Base-by-base conservation (phyloP, 306 rosid species). In the Pueraria montana region DNA sequence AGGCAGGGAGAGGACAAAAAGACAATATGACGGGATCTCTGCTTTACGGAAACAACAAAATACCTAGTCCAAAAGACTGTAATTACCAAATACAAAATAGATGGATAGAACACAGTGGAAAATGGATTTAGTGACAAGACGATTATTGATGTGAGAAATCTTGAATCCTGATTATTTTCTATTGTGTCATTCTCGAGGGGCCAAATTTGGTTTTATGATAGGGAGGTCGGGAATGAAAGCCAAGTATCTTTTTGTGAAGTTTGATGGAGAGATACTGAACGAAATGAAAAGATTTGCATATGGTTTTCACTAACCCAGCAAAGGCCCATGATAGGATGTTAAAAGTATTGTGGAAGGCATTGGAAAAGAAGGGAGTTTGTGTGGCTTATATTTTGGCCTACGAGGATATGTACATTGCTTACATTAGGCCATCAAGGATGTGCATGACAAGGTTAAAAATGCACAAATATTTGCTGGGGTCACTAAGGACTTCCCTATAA, bases 1-100 rank as follows among this genome's bases (percentile, higher is more conserved):
- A 53, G 53, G 67, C 48, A 53, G 2, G 38, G 46, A 34, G 52
- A 74, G 50, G 66, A 53, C 32, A n/a, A n/a, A 53, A 32, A 32
- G 36, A 55, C 79, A 69, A 26, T 5, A 68, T 79, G 69, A 67
- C 40, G 77, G 74, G 59, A 11, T 18, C 18, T 34, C 30, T 53
- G 66, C 70, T 56, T 55, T 56, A 55, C 10, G 7, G 24, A 53
- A 66, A 24, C 36, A 62, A 43, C 78, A 56, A 45, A 32, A 27
- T 4, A 18, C 49, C 32, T n/a, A 42, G 26, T 17, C 63, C 34
- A 18, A 79, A 36, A 34, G 24, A 52, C 16, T 38, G 38, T 43
- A 14, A 49, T 67, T 40, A 52, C 21, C 26, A n/a, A 23, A 6
- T 17, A 14, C 26, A 55, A 53, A 9, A 11, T 40, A 26, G 23